Conservation (phyloP, 2,329 filamentous ascomycete species). For the Zymoseptoria pseudotritici region DNA sequence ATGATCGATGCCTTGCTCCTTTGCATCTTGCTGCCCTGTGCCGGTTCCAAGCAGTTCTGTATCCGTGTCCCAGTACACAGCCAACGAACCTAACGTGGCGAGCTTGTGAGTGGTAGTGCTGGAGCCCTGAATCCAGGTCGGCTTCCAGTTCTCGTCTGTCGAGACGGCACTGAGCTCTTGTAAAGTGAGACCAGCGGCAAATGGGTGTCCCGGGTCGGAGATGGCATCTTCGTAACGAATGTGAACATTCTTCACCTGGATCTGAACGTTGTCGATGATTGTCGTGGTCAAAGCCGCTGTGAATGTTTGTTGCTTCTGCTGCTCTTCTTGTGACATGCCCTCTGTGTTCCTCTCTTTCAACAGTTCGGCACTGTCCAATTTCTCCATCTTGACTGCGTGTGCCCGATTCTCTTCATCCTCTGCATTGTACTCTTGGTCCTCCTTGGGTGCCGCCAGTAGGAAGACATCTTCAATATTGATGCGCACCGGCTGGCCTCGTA, state of each 20-base stretch:
- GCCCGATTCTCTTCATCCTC: slow-evolving; percentile 82
- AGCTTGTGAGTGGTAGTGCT: slow-evolving; percentile 83
- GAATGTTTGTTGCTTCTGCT: slow-evolving; percentile 96
- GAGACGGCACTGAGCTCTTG: slow-evolving; percentile 96
- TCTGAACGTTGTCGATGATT: slow-evolving; percentile 96
- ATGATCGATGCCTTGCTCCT: slow-evolving; percentile 58
- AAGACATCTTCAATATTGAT: slow-evolving; percentile 96
- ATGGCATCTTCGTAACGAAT: slow-evolving; percentile 97
- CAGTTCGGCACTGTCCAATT: slow-evolving; percentile 91
- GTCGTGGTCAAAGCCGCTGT: slow-evolving; percentile 91
- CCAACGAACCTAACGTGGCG: slow-evolving; percentile 78
- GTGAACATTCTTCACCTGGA: slow-evolving; percentile 97
- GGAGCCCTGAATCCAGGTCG: slow-evolving; percentile 89
- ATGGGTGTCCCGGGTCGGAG: slow-evolving; percentile 88
- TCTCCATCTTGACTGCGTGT: slow-evolving; percentile 96
- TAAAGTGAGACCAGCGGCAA: slow-evolving; percentile 83
- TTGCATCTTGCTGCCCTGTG: slow-evolving; percentile 58
- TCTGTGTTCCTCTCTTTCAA: slow-evolving; percentile 88
- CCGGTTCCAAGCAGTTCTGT: slow-evolving; percentile 74
- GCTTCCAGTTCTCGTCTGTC: slow-evolving; percentile 89
- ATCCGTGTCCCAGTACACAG: slow-evolving; percentile 98
- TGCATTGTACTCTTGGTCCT: slow-evolving; percentile 86
- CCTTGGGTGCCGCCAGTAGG: slow-evolving; percentile 86
- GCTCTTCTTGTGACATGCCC: slow-evolving; percentile 87
- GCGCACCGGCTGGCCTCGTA: slow-evolving; percentile 88